Evolutionary conservation across 2,329 filamentous ascomycete species (phyloP), one percentile per base, ranked within the genome.

Genomic region (Hymenoscyphus occultus): DNA sequence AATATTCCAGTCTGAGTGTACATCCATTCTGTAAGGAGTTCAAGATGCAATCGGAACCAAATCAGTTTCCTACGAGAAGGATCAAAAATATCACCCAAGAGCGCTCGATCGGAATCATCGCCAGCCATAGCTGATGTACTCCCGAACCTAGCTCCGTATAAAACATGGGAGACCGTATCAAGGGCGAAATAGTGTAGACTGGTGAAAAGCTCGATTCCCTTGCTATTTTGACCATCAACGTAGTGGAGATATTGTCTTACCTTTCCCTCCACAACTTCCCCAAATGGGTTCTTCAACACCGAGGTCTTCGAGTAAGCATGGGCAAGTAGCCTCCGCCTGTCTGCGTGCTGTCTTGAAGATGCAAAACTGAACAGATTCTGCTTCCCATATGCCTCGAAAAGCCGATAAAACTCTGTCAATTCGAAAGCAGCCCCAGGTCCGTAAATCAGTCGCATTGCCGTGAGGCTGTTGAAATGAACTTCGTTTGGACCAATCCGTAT

Each of bases 111-210:
- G 13, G 63, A 59, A 14, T 69, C 48, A 28, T 74, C 72, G 0
- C 81, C 81, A 14, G 68, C 67, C 10, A 84, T 67, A 0, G 81
- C 79, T 39, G 72, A 71, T 0, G 82, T 84, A 2, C 74, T 78
- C 2, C 81, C 82, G 51, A 63, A 63, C 28, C 28, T 28, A 65
- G 76, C 68, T 1, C 82, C 82, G 64, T 84, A 85, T 0, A 85
- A 71, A 59, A 85, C 84, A 4, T 78, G 76, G 0, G 82, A 83
- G 65, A 85, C 84, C 60, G 75, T 78, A 70, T 86, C 82, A 13
- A 86, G 74, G 12, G 80, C 80, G 71, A 80, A 85, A 71, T 81
- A 85, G 71, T 85, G 83, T 28, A 85, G 72, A 60, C 76, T 81
- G 1, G 71, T 71, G 28, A 28, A 28, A 28, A 28, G 28, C 28